Evolutionary conservation across 768 basidiomycete species (phyloP), one percentile per base, ranked within the genome.

Genomic region (Leccinum ochraceum): DNA sequence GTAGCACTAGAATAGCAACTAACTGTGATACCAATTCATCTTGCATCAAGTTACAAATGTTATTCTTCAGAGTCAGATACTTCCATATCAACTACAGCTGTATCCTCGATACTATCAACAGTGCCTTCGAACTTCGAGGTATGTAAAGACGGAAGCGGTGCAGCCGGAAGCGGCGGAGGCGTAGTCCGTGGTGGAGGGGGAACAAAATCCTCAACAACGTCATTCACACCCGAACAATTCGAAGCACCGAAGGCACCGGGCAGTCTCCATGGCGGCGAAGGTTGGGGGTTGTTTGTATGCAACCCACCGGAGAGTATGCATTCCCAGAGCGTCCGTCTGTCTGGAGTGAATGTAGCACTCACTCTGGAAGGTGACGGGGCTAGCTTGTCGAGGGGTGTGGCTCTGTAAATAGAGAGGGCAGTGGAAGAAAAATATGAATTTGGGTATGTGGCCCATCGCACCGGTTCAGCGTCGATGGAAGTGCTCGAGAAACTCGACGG

Each of bases 391-490:
- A 85, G 75, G 26, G 66, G 62, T 11, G 56, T 58, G 39, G 81
- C 80, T 10, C 70, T 77, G 67, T 85, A 88, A 1, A 83, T 56
- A 5, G 83, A 83, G 16, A 91, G 82, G 30, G 77, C 44, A 78
- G 73, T 37, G 79, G 70, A 86, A 4, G 82, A 81, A 66, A 91
- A 91, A 60, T 84, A 79, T 10, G 80, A 79, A 39, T 77, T 70
- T 4, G 88, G 86, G 66, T 87, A 91, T 37, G 61, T 69, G 11
- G 86, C 89, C 89, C 90, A 90, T 56, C 88, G 79, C 32, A 52
- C 54, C 17, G 30, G 46, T 39, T 59, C 57, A 14, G 36, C 42
- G 20, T 56, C 64, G 24, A 20, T 42, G 42, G 60, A 54, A 17
- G 30, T 13, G 49, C 58, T 53, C n/a, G 52, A 65, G 72, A 13